Conservation (phyloP, 2,329 filamentous ascomycete species). For the Penicillium sp. region DNA sequence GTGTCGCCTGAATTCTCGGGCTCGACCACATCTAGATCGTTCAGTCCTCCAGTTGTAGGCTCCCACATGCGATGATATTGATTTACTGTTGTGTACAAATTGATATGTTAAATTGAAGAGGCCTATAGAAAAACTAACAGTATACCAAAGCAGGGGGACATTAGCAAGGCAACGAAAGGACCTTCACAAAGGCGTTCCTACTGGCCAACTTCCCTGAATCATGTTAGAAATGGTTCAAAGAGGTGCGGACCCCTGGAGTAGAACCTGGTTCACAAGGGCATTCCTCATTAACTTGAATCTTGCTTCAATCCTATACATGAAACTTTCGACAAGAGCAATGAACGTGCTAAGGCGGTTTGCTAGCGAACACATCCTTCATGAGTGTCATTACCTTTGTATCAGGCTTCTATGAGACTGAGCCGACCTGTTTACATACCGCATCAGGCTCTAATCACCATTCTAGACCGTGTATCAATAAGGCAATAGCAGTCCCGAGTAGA, state of each 20-base stretch:
- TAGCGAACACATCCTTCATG: too few relatives aligned
- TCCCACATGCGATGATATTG: too few relatives aligned
- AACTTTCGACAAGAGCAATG: neutral
- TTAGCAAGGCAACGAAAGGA: neutral
- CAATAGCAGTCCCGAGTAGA: neutral
- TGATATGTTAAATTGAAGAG: too few relatives aligned
- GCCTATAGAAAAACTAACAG: too few relatives aligned
- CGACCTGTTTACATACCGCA: neutral
- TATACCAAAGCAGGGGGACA: neutral
- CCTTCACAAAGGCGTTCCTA: neutral
- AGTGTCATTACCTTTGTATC: neutral
- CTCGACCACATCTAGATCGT: neutral
- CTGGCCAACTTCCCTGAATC: neutral
- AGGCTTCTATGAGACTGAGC: too few relatives aligned
- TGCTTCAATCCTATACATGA: neutral
- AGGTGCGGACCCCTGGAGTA: too few relatives aligned
- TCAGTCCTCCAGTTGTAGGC: too few relatives aligned
- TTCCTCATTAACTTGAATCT: too few relatives aligned
- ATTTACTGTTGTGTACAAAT: too few relatives aligned
- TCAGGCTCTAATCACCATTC: neutral
- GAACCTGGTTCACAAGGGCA: too few relatives aligned
- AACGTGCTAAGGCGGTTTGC: neutral
- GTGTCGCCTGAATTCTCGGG: conserved; percentile 1
- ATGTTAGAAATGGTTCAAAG: neutral
- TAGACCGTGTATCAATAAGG: conserved; percentile 1